phyloP scores from a whole-genome alignment of 1,284 basidiomycete genomes.

The Microbotryum violaceum region DNA sequence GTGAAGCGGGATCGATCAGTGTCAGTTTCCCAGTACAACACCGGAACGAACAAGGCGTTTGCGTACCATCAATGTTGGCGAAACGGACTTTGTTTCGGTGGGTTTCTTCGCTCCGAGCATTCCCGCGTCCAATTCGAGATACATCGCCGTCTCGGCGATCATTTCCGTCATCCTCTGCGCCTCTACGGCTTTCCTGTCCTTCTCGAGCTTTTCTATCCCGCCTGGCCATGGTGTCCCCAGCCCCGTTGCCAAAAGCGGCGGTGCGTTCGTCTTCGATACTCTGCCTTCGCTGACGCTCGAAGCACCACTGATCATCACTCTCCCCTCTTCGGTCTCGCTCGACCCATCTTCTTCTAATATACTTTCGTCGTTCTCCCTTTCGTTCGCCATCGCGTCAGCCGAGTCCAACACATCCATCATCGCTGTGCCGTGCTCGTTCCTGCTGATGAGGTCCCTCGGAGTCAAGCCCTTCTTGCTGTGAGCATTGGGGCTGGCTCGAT shows the following conservation, averaged over 20 bases:
- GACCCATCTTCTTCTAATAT: conserved; percentile 55
- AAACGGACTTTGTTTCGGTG: conserved; percentile 12
- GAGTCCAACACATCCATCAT: conserved; percentile 57
- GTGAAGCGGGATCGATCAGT: not conserved
- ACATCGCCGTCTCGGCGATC: conserved; percentile 25
- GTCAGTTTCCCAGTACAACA: conserved; percentile 2
- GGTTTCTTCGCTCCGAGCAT: conserved; percentile 12
- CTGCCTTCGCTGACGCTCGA: conserved; percentile 35
- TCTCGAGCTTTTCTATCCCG: conserved; percentile 41
- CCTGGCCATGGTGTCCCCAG: conserved; percentile 46
- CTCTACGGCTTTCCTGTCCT: conserved; percentile 14
- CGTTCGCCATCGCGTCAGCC: conserved; percentile 56
- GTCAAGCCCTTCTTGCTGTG: conserved; percentile 67
- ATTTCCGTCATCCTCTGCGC: conserved; percentile 18
- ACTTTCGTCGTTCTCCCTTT: conserved; percentile 35
- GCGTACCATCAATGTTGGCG: not conserved
- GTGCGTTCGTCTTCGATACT: too few relatives aligned
- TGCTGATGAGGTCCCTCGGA: conserved; percentile 60
- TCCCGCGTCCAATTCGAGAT: conserved; percentile 29
- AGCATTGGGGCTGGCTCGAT: conserved; percentile 72
- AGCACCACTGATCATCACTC: conserved; percentile 48
- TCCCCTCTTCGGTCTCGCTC: conserved; percentile 52
- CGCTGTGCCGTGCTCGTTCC: conserved; percentile 46
- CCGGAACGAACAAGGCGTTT: conserved; percentile 1
- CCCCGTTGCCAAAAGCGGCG: too few relatives aligned